Evolutionary conservation across 352 stramenopile genomes (phyloP), one percentile per base, ranked within the genome.

Genomic region (Phytophthora vignae): DNA sequence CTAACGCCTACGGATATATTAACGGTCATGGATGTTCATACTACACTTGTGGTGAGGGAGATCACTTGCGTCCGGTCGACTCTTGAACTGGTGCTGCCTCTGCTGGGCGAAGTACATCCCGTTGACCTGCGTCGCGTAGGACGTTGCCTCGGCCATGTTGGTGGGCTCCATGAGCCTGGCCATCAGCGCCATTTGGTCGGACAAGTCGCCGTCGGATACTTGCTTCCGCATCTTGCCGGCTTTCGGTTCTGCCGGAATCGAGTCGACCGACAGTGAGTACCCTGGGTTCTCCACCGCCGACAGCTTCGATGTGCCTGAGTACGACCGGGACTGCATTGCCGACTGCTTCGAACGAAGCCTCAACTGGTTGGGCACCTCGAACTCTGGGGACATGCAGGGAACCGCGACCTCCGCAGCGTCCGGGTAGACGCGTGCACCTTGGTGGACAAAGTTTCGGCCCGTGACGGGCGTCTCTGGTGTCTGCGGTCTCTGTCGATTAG

Each of bases 101-200:
- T 78, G 74, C 59, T 75, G 69, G 27, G 75, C 59, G 31, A 85
- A 63, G 58, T 74, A 78, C 19, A 65, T 55, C 10, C 71, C 74
- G 25, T 81, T 81, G 15, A n/a, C 64, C 36, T 81, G 74, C 21
- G 70, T 78, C 48, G 49, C 63, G 58, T 74, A 66, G 4, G 72
- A 76, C n/a, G 74, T 76, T 27, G 61, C 62, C 66, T 81, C 70
- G 42, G 66, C 74, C 74, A 78, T 81, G 21, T 14, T 69, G 6
- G 48, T 69, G 44, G 78, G 61, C 55, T 78, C 65, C 66, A 69
- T 50, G 15, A 81, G 46, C n/a, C 70, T 42, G 40, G 49, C 29
- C 70, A 74, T 73, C 54, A 81, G 52, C 2, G 44, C 27, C 12
- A 50, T 38, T 52, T 64, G 54, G 49, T 78, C 70, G 4, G 66